Evolutionary conservation across 2,329 filamentous ascomycete species (phyloP).

Genomic region (Magnaporthales sp.): DNA sequence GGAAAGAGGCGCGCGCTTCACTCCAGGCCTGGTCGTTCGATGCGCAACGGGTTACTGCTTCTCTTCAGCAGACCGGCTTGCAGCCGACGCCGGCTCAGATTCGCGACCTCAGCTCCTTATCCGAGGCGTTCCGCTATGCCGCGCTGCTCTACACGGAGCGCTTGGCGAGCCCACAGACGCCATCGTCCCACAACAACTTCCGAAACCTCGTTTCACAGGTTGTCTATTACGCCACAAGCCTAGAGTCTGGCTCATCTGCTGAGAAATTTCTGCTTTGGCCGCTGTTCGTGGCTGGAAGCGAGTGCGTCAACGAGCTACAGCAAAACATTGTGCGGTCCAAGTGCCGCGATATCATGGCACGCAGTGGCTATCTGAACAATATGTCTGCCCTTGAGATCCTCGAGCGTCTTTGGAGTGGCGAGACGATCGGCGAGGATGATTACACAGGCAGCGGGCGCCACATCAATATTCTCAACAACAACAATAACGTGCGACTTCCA

Average conservation of each 20-base stretch:
- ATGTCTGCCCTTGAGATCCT: slow-evolving; percentile 76
- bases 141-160: slow-evolving; percentile 86
- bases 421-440: slow-evolving; percentile 29
- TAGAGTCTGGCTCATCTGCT: slow-evolving; percentile 61
- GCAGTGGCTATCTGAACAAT: slow-evolving; percentile 92
- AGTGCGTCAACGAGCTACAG: slow-evolving; percentile 75
- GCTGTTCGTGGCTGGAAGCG: slow-evolving; percentile 80
- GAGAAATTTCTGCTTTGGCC: slow-evolving; percentile 94
- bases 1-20: slow-evolving; percentile 68
- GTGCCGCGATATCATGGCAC: slow-evolving; percentile 77
- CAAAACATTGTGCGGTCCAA: slow-evolving; percentile 70
- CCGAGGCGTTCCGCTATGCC: slow-evolving; percentile 82
- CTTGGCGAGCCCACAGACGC: slow-evolving; percentile 65
- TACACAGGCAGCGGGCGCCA: slow-evolving; percentile 7
- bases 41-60: slow-evolving; percentile 37
- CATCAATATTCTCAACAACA: slow-evolving; percentile 5
- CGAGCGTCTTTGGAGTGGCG: slow-evolving; percentile 71
- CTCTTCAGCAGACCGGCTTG: slow-evolving; percentile 27
- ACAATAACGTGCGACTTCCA: slow-evolving; percentile 23
- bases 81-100: slow-evolving; percentile 51
- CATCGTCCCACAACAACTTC: slow-evolving; percentile 68
- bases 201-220: slow-evolving; percentile 76
- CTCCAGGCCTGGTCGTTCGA: slow-evolving; percentile 79
- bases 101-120: slow-evolving; percentile 70
- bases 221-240: slow-evolving; percentile 72